Base-by-base conservation (phyloP, 2,329 filamentous ascomycete species). In the Diaporthe citri region DNA sequence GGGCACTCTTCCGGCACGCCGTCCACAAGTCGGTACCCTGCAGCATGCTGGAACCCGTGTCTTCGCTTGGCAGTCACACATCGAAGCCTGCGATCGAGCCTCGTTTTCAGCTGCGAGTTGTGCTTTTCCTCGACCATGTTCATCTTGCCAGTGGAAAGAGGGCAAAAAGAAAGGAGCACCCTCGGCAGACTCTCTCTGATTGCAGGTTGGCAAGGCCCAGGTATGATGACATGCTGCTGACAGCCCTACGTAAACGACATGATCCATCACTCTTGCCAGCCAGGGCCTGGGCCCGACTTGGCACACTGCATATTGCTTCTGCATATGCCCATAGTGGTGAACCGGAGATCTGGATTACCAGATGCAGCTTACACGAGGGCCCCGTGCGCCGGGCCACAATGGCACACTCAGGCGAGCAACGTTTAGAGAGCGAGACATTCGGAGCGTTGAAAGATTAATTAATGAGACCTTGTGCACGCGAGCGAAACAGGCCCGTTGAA, bases 381-480 rank as follows among this genome's bases (percentile, higher is more conserved):
- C 31, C 36, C 36, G n/a, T 25, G 59, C 15, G 9, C 15, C 20
- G 17, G 20, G 55, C 31, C 55, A 57, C 48, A 52, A 28, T 12
- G 36, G 36, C n/a, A n/a, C 39, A n/a, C 9, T 13, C 43, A 51
- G 46, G 31, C 46, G 46, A 39, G 22, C 64, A 51, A 8, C 20
- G 17, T 28, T 17, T 4, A 34, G 34, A 28, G 51, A 13, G 34
- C 34, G 15, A 69, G 48, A 69, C 64, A 69, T 41, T 34, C 64
- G 34, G 48, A 31, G 36, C 46, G 46, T 55, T 55, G n/a, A 41
- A 36, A 15, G 10, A 41, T 48, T 25, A 52, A 31, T 55, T 22
- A 69, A 52, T 25, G 34, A 69, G 48, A 69, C 48, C 22, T 55
- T 31, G 34, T 28, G 62, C 62, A 39, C 46, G 46, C 62, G 34